Percentiles rank a stretch among this genome's conserved stretches.
These are phyloP conservation scores for Chalciporus chontae DNA, from an alignment of 768 basidiomycete genomes.

Conservation along the genomic window DNA sequence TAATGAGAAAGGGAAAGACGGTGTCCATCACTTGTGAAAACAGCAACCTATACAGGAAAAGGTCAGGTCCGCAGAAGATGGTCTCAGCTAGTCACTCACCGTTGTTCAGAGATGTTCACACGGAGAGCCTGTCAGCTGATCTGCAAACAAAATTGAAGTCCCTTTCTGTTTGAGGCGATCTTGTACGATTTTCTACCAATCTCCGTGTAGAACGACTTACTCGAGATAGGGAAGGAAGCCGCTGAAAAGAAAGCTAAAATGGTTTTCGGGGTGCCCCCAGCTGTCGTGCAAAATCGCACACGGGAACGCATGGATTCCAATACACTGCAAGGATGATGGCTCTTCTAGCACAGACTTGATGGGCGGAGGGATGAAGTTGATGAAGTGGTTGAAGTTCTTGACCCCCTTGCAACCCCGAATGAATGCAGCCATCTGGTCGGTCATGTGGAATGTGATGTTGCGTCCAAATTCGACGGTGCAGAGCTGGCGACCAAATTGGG, in stretches of 20 bases:
- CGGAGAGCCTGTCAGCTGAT: constrained; percentile 5
- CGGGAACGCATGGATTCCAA: constrained; percentile 51
- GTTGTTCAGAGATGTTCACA: constrained; percentile 19
- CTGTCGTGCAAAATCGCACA: constrained; percentile 40
- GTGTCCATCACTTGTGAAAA: neutral
- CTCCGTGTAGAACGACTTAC: constrained; percentile 46
- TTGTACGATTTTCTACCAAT: constrained; percentile 42
- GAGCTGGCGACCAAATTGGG: constrained; percentile 46
- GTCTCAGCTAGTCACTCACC: constrained; percentile 1
- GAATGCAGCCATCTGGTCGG: constrained; percentile 45
- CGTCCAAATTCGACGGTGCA: constrained; percentile 55
- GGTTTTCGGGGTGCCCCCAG: constrained; percentile 31
- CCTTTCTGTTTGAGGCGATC: constrained; percentile 35
- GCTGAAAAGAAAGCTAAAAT: constrained; percentile 44
- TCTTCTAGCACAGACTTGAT: constrained; percentile 15
- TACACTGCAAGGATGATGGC: constrained; percentile 36
- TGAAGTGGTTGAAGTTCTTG: constrained; percentile 51
- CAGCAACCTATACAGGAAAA: neutral
- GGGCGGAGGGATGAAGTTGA: constrained; percentile 44
- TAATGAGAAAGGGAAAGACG: neutral
- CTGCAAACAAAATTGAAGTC: constrained; percentile 25
- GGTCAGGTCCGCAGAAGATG: neutral
- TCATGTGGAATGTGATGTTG: constrained; percentile 49
- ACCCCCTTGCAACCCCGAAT: constrained; percentile 45
- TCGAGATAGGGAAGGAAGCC: constrained; percentile 44